Percentiles rank a stretch among this genome's conserved stretches.
phyloP scores from a whole-genome alignment of 169 alveolate species.

The Plasmodium coatneyi region DNA sequence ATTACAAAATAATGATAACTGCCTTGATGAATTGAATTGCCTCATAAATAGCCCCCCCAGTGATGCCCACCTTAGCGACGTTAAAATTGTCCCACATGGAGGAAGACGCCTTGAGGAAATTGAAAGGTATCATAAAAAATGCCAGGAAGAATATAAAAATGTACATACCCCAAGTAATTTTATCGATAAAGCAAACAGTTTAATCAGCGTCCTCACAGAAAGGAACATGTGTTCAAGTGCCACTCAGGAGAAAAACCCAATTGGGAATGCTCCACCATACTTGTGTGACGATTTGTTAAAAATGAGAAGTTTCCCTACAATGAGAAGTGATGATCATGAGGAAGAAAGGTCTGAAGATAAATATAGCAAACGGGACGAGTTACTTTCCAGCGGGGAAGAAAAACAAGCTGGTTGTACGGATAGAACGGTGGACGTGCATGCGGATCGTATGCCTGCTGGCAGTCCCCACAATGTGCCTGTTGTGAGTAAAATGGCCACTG shows the following conservation, averaged over 20 bases:
- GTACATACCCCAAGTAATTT: not conserved
- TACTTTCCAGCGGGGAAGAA: not conserved
- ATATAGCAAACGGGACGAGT: not conserved
- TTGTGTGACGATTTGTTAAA: not conserved
- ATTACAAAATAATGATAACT: slow-evolving; percentile 21
- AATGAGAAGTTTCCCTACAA: not conserved
- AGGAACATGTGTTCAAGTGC: not conserved
- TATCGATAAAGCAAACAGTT: not conserved
- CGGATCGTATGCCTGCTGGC: not conserved
- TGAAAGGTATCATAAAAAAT: slow-evolving; percentile 16
- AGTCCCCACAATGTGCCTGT: not conserved
- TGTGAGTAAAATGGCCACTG: not conserved
- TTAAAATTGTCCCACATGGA: not conserved
- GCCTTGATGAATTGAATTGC: slow-evolving; percentile 24
- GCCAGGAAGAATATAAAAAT: slow-evolving; percentile 35
- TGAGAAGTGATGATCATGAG: not conserved
- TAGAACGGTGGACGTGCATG: not conserved
- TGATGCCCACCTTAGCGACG: not conserved
- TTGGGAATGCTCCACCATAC: not conserved
- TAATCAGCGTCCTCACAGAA: not conserved
- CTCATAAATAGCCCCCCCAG: not conserved
- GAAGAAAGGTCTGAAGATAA: not conserved
- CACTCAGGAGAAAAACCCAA: not conserved
- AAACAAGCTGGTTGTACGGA: not conserved
- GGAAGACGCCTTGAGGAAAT: not conserved